A percentile compares a stretch with the other conserved stretches of the same genome.
These are phyloP conservation scores for Fusarium ramigenum DNA, from an alignment of 2,329 filamentous ascomycete genomes.

Conservation along the genomic window DNA sequence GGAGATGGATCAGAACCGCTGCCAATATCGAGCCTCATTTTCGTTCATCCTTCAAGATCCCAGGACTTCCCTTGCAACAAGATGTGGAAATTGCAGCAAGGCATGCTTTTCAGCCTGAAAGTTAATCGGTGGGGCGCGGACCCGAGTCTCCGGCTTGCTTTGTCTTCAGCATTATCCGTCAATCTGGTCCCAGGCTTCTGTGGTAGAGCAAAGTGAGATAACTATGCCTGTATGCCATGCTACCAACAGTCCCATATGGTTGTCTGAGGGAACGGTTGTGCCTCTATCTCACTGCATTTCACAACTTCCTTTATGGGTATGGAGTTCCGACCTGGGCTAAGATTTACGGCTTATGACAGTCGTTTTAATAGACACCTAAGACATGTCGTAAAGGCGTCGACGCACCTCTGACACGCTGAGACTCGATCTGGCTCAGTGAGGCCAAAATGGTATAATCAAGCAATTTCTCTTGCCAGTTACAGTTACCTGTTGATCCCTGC, in stretches of 20 bases:
- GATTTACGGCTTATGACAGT: slow-evolving; percentile 9
- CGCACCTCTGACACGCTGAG: slow-evolving; percentile 18
- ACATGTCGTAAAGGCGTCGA: slow-evolving; percentile 1
- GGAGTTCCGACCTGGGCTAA: background rate
- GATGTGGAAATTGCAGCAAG: slow-evolving; percentile 16
- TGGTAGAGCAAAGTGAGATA: slow-evolving; percentile 5
- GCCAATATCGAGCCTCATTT: slow-evolving; percentile 26
- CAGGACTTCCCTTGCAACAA: slow-evolving; percentile 35
- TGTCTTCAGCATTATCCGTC: slow-evolving; percentile 11
- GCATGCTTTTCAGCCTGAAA: slow-evolving; percentile 29
- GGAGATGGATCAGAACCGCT: slow-evolving; percentile 1
- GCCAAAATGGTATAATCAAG: slow-evolving; percentile 7
- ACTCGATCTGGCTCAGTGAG: slow-evolving; percentile 9
- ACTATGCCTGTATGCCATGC: background rate
- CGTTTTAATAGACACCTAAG: background rate
- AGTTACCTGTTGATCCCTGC: slow-evolving; percentile 16
- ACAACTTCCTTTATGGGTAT: slow-evolving; percentile 1
- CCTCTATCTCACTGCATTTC: slow-evolving; percentile 20
- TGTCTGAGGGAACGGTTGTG: slow-evolving; percentile 2
- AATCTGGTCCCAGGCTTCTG: background rate
- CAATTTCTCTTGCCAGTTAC: slow-evolving; percentile 12
- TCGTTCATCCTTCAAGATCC: slow-evolving; percentile 22
- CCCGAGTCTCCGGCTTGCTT: slow-evolving; percentile 21
- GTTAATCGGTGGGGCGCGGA: slow-evolving; percentile 25
- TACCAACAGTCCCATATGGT: background rate